These are phyloP conservation scores for Xerocomellus chrysenteron DNA, from an alignment of 768 basidiomycete genomes.

Conservation along the genomic window DNA sequence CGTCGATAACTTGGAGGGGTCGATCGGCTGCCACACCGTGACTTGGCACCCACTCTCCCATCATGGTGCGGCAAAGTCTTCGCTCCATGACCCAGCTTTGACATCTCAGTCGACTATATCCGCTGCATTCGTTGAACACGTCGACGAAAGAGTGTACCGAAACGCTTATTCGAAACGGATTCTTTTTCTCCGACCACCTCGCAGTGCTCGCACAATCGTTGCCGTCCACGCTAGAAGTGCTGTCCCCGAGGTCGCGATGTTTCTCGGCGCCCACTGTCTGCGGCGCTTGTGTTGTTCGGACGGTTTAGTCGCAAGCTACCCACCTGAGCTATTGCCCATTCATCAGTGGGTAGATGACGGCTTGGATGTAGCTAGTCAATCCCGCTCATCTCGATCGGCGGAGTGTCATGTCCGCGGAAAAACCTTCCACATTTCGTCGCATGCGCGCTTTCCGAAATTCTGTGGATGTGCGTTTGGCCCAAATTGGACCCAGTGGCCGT, in stretches of 20 bases:
- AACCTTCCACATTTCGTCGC: background rate
- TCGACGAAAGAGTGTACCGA: background rate
- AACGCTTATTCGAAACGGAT: background rate
- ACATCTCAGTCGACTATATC: conserved; percentile 13
- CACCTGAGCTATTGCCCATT: background rate
- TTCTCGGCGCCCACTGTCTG: background rate
- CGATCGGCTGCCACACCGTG: conserved; percentile 23
- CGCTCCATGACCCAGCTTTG: background rate
- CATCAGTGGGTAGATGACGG: background rate
- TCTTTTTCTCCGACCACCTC: conserved; percentile 5
- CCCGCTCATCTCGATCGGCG: background rate
- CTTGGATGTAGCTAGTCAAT: background rate
- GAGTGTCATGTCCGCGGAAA: background rate
- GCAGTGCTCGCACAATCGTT: background rate
- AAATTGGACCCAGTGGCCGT: background rate
- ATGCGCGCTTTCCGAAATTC: background rate
- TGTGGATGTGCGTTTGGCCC: background rate
- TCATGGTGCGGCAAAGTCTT: background rate
- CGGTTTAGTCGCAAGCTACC: background rate
- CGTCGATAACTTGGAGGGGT: background rate
- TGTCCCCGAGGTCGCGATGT: background rate
- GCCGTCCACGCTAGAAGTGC: background rate
- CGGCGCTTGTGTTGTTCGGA: background rate
- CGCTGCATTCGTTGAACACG: conserved; percentile 3
- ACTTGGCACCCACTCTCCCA: background rate